Percentiles rank a stretch among this genome's conserved stretches.
Evolutionary conservation across 768 basidiomycete species (phyloP).

Genomic region (Mycena alexandri): DNA sequence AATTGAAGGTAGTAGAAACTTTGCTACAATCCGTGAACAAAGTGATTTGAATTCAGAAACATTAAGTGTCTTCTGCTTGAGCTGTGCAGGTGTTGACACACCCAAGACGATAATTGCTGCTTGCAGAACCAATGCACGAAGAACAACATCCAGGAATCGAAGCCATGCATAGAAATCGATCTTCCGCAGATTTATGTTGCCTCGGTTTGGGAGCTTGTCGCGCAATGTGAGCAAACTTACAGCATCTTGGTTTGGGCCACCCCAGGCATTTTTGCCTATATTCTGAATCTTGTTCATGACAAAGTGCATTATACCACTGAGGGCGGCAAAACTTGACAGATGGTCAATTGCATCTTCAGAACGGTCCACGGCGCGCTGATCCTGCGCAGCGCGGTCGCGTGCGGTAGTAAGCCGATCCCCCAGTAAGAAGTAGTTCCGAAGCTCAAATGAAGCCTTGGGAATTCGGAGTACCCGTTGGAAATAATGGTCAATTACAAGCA

Average conservation of each 20-base stretch:
- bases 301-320: slow-evolving; percentile 31
- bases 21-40: neutral
- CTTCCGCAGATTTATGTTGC: slow-evolving; percentile 20
- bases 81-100: neutral
- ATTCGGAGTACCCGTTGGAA: neutral
- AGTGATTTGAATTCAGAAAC: neutral
- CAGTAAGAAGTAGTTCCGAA: neutral
- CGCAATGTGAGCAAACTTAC: slow-evolving; percentile 13
- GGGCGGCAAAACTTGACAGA: slow-evolving; percentile 21
- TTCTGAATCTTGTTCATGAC: slow-evolving; percentile 23
- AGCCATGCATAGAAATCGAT: slow-evolving; percentile 33
- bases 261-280: slow-evolving; percentile 28
- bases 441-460: neutral
- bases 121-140: slow-evolving; percentile 16
- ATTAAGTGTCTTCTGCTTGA: neutral
- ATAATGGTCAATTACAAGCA: slow-evolving; percentile 8
- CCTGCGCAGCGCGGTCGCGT: slow-evolving; percentile 25
- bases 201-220: slow-evolving; percentile 15
- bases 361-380: slow-evolving; percentile 20
- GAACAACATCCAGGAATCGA: slow-evolving; percentile 24
- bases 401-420: slow-evolving; percentile 34
- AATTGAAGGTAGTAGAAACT: slow-evolving; percentile 16
- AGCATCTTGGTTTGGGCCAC: slow-evolving; percentile 1
- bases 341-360: slow-evolving; percentile 26
- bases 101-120: slow-evolving; percentile 6